Evolutionary conservation across 768 basidiomycete species (phyloP).

Genomic region (Suillus alpinus): DNA sequence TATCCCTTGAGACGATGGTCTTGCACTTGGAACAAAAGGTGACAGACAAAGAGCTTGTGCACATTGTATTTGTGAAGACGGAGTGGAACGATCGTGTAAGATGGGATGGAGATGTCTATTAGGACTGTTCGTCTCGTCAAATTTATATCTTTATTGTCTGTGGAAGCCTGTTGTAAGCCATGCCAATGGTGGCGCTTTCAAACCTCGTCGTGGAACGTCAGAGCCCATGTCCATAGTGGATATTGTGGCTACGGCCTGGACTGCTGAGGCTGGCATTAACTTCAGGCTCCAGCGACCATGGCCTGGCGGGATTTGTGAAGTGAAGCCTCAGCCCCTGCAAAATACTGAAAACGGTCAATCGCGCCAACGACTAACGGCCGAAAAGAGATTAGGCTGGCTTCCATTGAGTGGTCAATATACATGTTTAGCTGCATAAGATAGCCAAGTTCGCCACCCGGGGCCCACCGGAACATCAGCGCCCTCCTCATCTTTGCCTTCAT

Average conservation of each 20-base stretch:
- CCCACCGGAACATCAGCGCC: constrained; percentile 4
- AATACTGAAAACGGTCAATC: neutral
- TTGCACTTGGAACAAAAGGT: neutral
- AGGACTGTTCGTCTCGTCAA: neutral
- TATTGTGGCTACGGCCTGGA: neutral
- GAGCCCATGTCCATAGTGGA: neutral
- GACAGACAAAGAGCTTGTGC: constrained; percentile 46
- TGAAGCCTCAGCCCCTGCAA: neutral
- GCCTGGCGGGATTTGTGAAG: neutral
- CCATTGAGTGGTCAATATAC: constrained; percentile 47
- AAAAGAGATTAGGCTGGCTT: too few species aligned
- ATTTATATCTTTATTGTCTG: neutral
- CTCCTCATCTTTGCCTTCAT: constrained; percentile 6
- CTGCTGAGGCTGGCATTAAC: neutral
- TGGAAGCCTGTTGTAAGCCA: neutral
- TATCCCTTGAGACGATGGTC: neutral
- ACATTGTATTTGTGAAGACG: constrained; percentile 41
- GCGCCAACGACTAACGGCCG: neutral
- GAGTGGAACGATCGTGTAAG: neutral
- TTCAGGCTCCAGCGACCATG: neutral
- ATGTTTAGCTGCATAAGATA: constrained; percentile 48
- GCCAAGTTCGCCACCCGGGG: constrained; percentile 8
- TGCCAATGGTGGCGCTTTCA: neutral
- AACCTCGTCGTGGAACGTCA: neutral
- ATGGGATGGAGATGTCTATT: too few species aligned